These are phyloP conservation scores for Sordariomycetes sp. DNA, from an alignment of 2,329 filamentous ascomycete genomes.

Conservation along the genomic window DNA sequence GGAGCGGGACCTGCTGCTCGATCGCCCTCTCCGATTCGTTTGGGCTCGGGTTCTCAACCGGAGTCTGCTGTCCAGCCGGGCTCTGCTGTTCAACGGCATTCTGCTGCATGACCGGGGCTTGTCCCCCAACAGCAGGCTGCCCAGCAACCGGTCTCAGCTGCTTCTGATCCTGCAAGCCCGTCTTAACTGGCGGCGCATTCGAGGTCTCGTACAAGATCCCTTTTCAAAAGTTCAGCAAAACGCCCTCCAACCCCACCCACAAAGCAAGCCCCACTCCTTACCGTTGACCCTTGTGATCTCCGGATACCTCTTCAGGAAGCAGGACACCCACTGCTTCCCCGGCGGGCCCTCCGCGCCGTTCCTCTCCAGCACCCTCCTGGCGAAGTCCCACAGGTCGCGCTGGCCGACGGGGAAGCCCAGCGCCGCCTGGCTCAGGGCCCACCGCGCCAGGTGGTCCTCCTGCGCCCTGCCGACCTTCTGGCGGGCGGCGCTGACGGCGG, in stretches of 20 bases:
- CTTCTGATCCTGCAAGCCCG: background rate
- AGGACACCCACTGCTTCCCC: background rate
- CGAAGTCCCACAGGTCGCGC: background rate
- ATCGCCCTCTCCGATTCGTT: too few relatives aligned
- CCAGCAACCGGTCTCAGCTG: background rate
- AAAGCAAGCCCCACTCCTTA: background rate
- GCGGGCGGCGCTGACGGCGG: background rate
- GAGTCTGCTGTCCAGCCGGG: too few relatives aligned
- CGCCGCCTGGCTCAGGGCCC: background rate
- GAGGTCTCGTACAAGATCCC: background rate
- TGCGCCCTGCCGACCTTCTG: background rate
- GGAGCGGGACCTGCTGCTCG: too few relatives aligned
- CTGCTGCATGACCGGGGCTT: background rate
- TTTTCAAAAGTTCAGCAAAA: background rate
- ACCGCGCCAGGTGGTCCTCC: background rate
- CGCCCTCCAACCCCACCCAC: background rate
- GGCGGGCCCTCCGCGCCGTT: background rate
- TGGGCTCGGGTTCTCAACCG: too few relatives aligned
- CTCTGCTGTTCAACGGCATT: too few relatives aligned
- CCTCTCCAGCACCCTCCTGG: background rate
- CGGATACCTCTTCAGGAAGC: background rate
- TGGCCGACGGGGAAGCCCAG: background rate
- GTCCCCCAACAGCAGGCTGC: background rate
- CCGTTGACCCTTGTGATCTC: background rate
- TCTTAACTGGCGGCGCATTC: background rate